These are phyloP conservation scores for Tetracentron sinense DNA, from an alignment of 164 flowering plant species.

Conservation along the genomic window DNA sequence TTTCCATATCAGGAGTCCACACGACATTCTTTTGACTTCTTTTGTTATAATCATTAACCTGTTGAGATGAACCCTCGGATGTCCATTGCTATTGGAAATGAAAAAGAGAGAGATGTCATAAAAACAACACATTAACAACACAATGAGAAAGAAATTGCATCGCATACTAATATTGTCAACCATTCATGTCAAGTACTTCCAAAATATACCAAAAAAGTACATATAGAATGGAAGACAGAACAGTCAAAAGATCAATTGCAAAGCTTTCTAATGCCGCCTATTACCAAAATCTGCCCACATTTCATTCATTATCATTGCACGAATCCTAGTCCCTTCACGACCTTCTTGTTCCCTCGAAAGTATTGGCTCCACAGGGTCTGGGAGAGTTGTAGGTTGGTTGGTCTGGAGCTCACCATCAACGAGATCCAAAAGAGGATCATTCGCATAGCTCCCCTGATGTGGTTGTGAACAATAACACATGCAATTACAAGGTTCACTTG, in stretches of 20 bases:
- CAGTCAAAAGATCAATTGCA: no score
- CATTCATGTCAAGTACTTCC: neutral
- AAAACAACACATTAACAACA: neutral
- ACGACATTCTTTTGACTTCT: no score
- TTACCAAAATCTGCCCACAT: neutral
- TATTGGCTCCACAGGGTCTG: neutral
- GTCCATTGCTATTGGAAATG: neutral
- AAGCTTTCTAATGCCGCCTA: neutral
- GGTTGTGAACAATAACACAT: slow-evolving; percentile 3
- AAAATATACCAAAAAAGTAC: no score
- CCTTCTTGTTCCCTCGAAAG: neutral
- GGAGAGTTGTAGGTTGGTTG: neutral
- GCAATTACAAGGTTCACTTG: neutral
- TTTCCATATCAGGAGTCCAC: neutral
- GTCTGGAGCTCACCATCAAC: neutral
- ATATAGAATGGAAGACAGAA: neutral
- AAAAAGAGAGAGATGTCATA: neutral
- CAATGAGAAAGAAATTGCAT: no score
- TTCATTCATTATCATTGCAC: neutral
- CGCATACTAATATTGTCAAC: no score
- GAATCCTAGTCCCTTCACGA: neutral
- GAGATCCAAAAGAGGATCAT: neutral
- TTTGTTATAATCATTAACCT: neutral
- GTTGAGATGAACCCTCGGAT: neutral
- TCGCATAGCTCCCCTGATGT: neutral